Base-by-base conservation (phyloP, 1,284 basidiomycete genomes). In the Ganoderma resinaceum region DNA sequence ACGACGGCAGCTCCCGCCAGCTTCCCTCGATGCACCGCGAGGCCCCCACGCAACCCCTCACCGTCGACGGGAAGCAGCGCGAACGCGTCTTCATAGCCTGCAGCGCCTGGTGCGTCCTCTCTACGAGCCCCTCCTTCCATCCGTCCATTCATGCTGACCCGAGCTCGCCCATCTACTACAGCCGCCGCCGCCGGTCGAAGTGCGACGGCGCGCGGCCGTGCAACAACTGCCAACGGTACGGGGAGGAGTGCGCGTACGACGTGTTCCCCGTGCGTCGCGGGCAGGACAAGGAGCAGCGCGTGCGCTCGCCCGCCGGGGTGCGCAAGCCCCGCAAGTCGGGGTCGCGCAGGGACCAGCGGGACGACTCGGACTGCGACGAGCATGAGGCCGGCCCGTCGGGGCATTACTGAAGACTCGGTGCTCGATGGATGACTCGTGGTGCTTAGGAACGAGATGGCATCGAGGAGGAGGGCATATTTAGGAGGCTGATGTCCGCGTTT, bases 151-250 rank as follows among this genome's bases (percentile, higher is more conserved):
- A n/a, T n/a, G 55, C 55, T 58, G 16, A 58, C n/a, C 4, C 5
- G 18, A 8, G 7, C 16, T 8, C 26, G 16, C 20, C 3, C n/a
- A n/a, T n/a, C n/a, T n/a, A n/a, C n/a, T 8, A 16, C 59, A 72
- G 71, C 42, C 71, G 71, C 11, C 55, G 62, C 23, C 75, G 76
- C 61, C 76, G 76, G 69, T 70, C 76, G 16, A 74, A 74, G 40
- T 77, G 76, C 62, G 76, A 77, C 66, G 76, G 76, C 14, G 68
- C 71, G 16, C 62, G 67, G 61, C 76, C 76, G 3, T 77, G 76
- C 68, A 67, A 62, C 57, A 72, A 76, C 61, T 77, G 76, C 68
- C 70, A 75, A 53, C 70, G 68, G 46, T 66, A 59, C n/a, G 64
- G 64, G 5, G 68, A 52, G 18, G 55, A 65, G 37, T 72, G 71